Evolutionary conservation across 1,284 basidiomycete species (phyloP), one percentile per base, ranked within the genome.

Genomic region (Ceraceosorus guamensis): DNA sequence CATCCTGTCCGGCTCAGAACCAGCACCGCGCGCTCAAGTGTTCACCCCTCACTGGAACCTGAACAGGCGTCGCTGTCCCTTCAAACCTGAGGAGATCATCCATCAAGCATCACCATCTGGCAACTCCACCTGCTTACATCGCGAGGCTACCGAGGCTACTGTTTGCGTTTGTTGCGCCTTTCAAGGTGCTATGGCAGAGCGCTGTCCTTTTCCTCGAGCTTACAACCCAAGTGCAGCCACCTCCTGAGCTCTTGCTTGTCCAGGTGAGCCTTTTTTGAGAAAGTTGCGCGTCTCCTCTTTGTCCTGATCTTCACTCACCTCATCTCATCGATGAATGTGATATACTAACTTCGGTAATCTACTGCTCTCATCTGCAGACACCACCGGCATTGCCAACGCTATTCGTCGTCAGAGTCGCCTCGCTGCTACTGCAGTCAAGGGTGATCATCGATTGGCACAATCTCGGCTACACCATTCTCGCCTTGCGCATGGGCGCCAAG

Each of bases 391-490:
- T 99, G 24, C 95, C 95, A 0, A 93, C 93, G 0, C 83, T 99
- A 11, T 83, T 85, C 2, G 79, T 98, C 7, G 89, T 90, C 1
- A 87, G 88, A 79, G 75, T 91, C 43, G 84, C 87, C 0, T 82
- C 83, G 24, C 33, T 60, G 6, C 70, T 89, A 4, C 81, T 84
- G 14, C 84, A 87, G 1, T 86, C 85, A 61, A 88, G 88, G 67
- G 81, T 98, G 59, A 87, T 98, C 56, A 93, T 98, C 60, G 95
- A 99, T 78, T 99, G 95, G 95, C 95, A 99, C 76, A 99, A 99
- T 76, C 83, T 93, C 7, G 92, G 91, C 6, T 93, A 91, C 75
- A 96, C 87, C 56, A 91, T 98, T 51, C 82, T 99, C 35, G 88
- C 87, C 0, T 79, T 98, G 59, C 86, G 85, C 62, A 78, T 93